Conservation (phyloP, 2,329 filamentous ascomycete species). For the Colletotrichum higginsianum region DNA sequence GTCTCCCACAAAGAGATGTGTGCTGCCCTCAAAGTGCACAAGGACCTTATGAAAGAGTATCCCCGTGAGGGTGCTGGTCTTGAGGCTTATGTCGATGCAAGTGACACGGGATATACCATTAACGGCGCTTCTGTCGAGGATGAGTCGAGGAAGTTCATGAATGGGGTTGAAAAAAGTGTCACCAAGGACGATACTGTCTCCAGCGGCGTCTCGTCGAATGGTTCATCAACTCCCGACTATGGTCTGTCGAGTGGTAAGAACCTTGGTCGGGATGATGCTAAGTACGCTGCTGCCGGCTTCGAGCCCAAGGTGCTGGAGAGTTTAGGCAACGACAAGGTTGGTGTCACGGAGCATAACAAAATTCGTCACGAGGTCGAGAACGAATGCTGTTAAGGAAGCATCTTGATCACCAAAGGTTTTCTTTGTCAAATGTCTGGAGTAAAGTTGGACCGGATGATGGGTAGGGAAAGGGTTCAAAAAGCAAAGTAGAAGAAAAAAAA, state of each 20-base stretch:
- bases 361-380: constrained; percentile 11
- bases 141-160: not conserved
- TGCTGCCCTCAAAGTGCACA: constrained; percentile 73
- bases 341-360: not conserved
- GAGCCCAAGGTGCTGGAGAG: not conserved
- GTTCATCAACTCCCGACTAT: constrained; percentile 25
- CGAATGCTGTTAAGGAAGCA: not conserved
- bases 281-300: constrained; percentile 13
- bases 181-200: constrained; percentile 19
- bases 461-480: no score
- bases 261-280: not conserved
- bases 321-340: constrained; percentile 2
- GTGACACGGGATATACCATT: constrained; percentile 73
- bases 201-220: not conserved
- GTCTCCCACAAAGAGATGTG: constrained; percentile 74
- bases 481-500: no score
- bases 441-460: no score
- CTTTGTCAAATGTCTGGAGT: not conserved
- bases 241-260: constrained; percentile 29
- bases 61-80: constrained; percentile 76
- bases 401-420: not conserved
- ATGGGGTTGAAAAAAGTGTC: constrained; percentile 12
- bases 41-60: constrained; percentile 73
- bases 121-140: constrained; percentile 46
- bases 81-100: constrained; percentile 78